Base-by-base conservation (phyloP, 208 protist species). In the Blechomonas ayalai region DNA sequence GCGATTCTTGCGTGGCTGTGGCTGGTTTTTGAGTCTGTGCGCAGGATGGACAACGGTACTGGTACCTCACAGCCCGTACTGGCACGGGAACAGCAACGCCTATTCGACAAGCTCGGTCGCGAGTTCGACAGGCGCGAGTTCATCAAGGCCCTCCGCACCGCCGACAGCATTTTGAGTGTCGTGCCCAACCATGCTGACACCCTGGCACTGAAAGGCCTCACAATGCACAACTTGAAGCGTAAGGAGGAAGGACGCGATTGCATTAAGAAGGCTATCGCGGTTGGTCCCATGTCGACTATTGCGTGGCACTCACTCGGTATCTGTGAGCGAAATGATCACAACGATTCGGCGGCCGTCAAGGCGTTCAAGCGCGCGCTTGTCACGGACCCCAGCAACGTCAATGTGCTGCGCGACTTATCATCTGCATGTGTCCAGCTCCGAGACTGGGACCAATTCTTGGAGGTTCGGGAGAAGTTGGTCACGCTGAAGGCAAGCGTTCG, bases 301-400 rank as follows among this genome's bases (percentile, higher is more conserved):
- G 91, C 86, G 38, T 98, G 95, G 93, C 95, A 98, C 52, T 91
- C 93, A 4, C 87, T 91, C 23, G 95, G 95, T 16, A 82, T 97
- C 47, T 79, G 93, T 41, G 71, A 95, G 49, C 81, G 90, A 22
- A 47, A 57, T 4, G 92, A 98, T 42, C 80, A 94, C 35, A 92
- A 97, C 62, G 92, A 81, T 55, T 34, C 24, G 3, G 82, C 95
- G 49, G 90, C 93, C 6, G 69, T 96, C 20, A 96, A 96, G 54
- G 95, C 84, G 52, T 98, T 97, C 72, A 82, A 87, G 41, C 67
- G 75, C 7, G 86, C 88, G 4, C 54, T 88, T 19, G 41, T 63
- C 35, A 67, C 65, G 3, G 86, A 92, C 41, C 47, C 68, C 18
- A 67, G 70, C 15, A 96, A 97, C 71, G 8, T 61, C 27, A 79